Evolutionary conservation across 2,329 filamentous ascomycete genomes (phyloP), one percentile per base, ranked within the genome.

Genomic region (Pleoardoris graminearum): DNA sequence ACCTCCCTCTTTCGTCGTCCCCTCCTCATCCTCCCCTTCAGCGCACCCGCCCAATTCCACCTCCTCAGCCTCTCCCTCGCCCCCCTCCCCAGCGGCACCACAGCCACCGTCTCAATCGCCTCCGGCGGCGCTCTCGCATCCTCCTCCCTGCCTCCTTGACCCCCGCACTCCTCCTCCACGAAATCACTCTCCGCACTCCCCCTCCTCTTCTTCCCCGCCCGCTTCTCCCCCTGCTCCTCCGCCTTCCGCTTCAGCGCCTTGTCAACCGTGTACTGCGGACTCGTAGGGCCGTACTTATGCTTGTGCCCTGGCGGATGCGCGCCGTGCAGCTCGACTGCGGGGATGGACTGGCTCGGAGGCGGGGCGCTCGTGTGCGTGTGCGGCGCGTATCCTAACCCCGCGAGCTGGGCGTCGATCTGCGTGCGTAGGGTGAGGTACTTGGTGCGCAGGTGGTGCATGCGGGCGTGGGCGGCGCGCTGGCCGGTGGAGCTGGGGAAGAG

Each of bases 231-330:
- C 25, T 6, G 4, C 16, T 43, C 17, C 2, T 35, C 21, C 17
- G 29, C 43, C 17, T 49, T 53, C 5, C 50, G 37, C 38, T 48
- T 49, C 4, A 51, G 48, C 32, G 41, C 35, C n/a, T 45, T 46
- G 27, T 51, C 41, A 19, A 52, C 42, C 16, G 48, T 51, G 22
- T 51, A 50, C n/a, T 29, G 12, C 3, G 46, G 30, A 27, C 23
- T 19, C 14, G 21, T 42, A 16, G 41, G 33, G 2, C 32, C 39
- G 11, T 43, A 43, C 17, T 36, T 52, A 11, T 41, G 32, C 12
- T 35, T 52, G 33, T 35, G 22, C 4, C 16, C 1, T 2, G 4
- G 8, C 16, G 14, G 27, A 27, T 19, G 7, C 22, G 38, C 7
- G 22, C 12, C 22, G 21, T n/a, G n/a, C n/a, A n/a, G n/a, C n/a